phyloP scores from a whole-genome alignment of 2,329 filamentous ascomycete species.

The Phyllachora maydis region DNA sequence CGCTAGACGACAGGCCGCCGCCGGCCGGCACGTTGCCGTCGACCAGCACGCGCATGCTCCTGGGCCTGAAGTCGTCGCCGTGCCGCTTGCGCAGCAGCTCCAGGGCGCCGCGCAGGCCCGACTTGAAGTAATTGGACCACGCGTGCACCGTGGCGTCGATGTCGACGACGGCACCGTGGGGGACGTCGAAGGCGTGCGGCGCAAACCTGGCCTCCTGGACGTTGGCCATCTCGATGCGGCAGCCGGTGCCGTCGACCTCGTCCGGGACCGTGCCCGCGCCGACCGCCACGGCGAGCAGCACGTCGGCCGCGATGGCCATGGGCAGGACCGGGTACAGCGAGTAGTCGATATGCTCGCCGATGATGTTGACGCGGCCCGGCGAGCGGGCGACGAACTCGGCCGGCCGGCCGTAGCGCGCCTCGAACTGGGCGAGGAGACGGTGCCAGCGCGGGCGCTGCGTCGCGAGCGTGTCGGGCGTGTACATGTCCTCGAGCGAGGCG shows the following conservation, averaged over 20 bases:
- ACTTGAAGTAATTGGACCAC: conserved; percentile 98
- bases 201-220: conserved; percentile 58
- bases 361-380: conserved; percentile 90
- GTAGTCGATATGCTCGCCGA: conserved; percentile 98
- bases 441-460: conserved; percentile 59
- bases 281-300: conserved; percentile 59
- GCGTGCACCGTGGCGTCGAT: conserved; percentile 76
- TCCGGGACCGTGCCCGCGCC: conserved; percentile 28
- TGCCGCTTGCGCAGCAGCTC: conserved; percentile 52
- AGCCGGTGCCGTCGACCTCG: conserved; percentile 28
- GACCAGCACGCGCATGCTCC: conserved; percentile 71
- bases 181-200: conserved; percentile 51
- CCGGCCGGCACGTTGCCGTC: conserved; percentile 85
- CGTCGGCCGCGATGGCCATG: conserved; percentile 85
- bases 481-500: conserved; percentile 59
- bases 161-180: conserved; percentile 39
- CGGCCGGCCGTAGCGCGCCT: conserved; percentile 42
- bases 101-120: conserved; percentile 65
- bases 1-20: conserved; percentile 81
- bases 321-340: conserved; percentile 89
- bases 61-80: conserved; percentile 38
- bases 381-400: conserved; percentile 75
- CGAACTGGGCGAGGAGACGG: conserved; percentile 49
- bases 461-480: conserved; percentile 50
- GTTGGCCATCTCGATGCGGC: conserved; percentile 65